Percentiles rank a stretch among this genome's conserved stretches.
These are phyloP conservation scores for Aspergillus egyptiacus DNA, from an alignment of 495 filamentous ascomycete genomes.

Conservation along the genomic window DNA sequence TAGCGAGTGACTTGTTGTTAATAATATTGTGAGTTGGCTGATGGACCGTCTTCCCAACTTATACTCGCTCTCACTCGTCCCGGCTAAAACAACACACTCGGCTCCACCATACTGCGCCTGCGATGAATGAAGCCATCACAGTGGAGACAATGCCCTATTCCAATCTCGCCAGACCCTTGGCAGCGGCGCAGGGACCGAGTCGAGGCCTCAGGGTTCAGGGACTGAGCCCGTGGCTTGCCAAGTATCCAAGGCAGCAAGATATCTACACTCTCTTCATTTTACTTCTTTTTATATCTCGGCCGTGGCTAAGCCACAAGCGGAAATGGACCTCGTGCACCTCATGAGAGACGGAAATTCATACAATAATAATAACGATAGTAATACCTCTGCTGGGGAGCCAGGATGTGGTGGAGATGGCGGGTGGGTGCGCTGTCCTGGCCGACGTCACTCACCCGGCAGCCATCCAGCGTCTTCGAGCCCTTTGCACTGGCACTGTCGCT, in stretches of 20 bases:
- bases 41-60: background rate
- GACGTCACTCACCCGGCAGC: background rate
- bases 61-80: background rate
- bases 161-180: background rate
- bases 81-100: background rate
- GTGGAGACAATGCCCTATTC: too few relatives aligned
- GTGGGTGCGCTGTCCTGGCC: background rate
- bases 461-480: too few relatives aligned
- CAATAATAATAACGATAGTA: too few relatives aligned
- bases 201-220: background rate
- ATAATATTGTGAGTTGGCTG: background rate
- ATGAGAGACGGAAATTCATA: too few relatives aligned
- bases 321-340: conserved; percentile 1
- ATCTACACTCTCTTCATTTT: background rate
- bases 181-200: background rate
- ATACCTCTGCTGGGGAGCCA: too few relatives aligned
- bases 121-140: too few relatives aligned
- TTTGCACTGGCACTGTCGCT: too few relatives aligned
- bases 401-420: too few relatives aligned
- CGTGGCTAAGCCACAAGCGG: background rate
- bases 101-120: too few relatives aligned
- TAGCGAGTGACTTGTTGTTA: background rate
- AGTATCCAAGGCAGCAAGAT: conserved; percentile 5
- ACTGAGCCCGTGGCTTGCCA: background rate
- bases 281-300: too few relatives aligned